Base-by-base conservation (phyloP, 371 early-diverging fungal genomes). In the Mortierella sp. region DNA sequence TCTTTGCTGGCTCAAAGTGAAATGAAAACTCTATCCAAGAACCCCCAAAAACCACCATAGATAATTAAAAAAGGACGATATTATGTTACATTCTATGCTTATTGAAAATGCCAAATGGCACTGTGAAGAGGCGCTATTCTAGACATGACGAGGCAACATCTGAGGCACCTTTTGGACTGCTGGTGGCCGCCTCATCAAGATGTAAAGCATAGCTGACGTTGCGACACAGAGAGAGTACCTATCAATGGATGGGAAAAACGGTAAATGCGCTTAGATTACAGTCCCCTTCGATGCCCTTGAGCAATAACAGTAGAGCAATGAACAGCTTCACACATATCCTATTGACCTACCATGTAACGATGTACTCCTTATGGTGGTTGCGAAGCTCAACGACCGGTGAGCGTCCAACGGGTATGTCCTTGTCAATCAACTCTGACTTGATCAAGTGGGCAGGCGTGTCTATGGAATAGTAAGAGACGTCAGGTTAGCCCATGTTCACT, bases 301-400 rank as follows among this genome's bases (percentile, higher is more conserved):
- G 37, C 13, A 24, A 69, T 19, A 28, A 50, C 53, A 54, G 11
- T 16, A 19, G 10, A 1, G 31, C 6, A 14, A 4, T 0, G 3
- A 3, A 2, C 16, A 0, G 31, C 11, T 31, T 26, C 6, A n/a
- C 1, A 24, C 14, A 13, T 0, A 4, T n/a, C 43, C 71, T 3
- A 10, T 5, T 48, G 55, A 75, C 81, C 67, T 92, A 96, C 98
- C 98, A 98, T 14, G 97, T 97, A 48, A 97, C 89, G 57, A 96
- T 91, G 73, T 98, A 98, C 83, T 95, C 93, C 44, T 95, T 82
- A 87, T 98, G 98, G 82, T 94, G 92, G 87, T 98, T 98, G 37
- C 94, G 90, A 40, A 97, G 89, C 59, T 94, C 95, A 14, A 97
- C 93, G 8, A 89, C 88, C 43, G 94, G 91, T 2, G 92, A 90